These are phyloP conservation scores for Ilex aquifolium DNA, from an alignment of 257 asterid genomes.

Conservation along the genomic window DNA sequence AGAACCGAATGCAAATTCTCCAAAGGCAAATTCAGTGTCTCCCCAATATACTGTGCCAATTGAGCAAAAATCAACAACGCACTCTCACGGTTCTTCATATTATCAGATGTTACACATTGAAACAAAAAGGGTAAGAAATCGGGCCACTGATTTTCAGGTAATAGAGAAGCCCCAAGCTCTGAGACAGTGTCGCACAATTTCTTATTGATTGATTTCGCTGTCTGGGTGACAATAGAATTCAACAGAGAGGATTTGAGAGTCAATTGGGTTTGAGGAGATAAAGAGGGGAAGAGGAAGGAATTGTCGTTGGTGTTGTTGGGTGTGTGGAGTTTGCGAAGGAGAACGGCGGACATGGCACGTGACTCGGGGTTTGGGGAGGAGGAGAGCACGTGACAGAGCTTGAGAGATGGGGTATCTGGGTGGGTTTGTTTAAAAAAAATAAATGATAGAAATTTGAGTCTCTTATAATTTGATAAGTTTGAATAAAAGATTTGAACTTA, in stretches of 20 bases:
- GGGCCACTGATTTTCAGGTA: conserved; percentile 87
- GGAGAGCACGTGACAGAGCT: conserved; percentile 60
- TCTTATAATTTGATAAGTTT: too few relatives aligned
- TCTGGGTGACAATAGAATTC: conserved; percentile 57
- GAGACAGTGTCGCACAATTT: conserved; percentile 89
- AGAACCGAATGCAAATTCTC: conserved; percentile 81
- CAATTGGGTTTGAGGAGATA: conserved; percentile 47
- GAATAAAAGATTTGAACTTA: too few relatives aligned
- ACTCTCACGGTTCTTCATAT: conserved; percentile 65
- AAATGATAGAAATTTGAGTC: too few relatives aligned
- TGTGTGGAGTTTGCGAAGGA: conserved; percentile 77
- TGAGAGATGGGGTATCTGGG: conserved; percentile 67
- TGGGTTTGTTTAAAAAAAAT: too few relatives aligned
- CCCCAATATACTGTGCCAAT: conserved; percentile 76
- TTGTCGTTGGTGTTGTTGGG: conserved; percentile 30
- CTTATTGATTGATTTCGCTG: conserved; percentile 45
- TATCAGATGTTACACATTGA: conserved; percentile 70
- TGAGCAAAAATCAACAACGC: conserved; percentile 79
- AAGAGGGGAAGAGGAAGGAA: conserved; percentile 71
- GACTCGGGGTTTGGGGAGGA: conserved; percentile 51
- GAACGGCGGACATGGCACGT: conserved; percentile 80
- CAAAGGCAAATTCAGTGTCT: conserved; percentile 49
- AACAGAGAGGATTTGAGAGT: conserved; percentile 50
- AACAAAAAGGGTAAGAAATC: conserved; percentile 89
- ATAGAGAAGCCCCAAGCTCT: conserved; percentile 75